Evolutionary conservation across 306 rosid genomes (phyloP).

Genomic region (Abrus pulchellus): DNA sequence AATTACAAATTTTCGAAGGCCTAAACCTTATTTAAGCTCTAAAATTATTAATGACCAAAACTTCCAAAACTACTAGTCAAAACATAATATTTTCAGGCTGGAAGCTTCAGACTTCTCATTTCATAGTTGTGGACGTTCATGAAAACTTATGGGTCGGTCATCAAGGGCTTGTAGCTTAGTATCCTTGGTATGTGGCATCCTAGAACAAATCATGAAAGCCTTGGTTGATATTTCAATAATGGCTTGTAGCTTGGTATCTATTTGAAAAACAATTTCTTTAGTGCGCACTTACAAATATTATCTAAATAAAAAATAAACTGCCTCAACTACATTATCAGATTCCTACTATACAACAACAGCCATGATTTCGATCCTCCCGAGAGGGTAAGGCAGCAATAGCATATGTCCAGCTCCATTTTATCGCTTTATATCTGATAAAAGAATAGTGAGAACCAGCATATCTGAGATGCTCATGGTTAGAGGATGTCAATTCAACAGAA

Average conservation of each 20-base stretch:
- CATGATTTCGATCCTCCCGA: constrained; percentile 33
- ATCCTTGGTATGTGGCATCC: background rate
- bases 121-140: background rate
- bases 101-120: background rate
- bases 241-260: constrained; percentile 4
- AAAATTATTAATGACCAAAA: background rate
- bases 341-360: constrained; percentile 50
- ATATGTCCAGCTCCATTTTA: constrained; percentile 37
- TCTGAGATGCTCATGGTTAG: constrained; percentile 32
- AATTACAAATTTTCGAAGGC: too few relatives aligned
- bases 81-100: background rate
- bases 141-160: background rate
- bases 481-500: constrained; percentile 18
- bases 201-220: background rate
- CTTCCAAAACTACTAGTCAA: constrained; percentile 2
- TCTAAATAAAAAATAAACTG: constrained; percentile 20
- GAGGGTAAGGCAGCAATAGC: constrained; percentile 24
- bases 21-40: too few relatives aligned
- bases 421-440: constrained; percentile 27
- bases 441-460: constrained; percentile 2
- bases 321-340: constrained; percentile 35
- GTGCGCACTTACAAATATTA: constrained; percentile 29
- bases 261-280: constrained; percentile 17
- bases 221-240: constrained; percentile 3
- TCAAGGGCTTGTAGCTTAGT: background rate